phyloP scores from a whole-genome alignment of 768 basidiomycete genomes.

The Mycena amicta region DNA sequence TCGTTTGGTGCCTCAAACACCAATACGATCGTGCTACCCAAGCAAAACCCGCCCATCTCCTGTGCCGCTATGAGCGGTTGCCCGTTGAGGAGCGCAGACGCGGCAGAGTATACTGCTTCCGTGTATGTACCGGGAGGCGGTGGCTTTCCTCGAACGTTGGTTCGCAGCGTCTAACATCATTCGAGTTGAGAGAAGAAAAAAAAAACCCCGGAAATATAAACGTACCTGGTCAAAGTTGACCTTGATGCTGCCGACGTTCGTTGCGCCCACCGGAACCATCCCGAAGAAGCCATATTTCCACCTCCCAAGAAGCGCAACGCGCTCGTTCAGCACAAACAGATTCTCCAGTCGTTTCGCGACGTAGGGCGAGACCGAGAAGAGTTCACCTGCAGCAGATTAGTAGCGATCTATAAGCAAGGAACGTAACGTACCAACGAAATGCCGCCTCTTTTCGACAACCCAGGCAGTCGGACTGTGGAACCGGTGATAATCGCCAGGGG shows the following conservation, averaged over 20 bases:
- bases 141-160: conserved; percentile 75
- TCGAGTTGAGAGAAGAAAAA: not conserved
- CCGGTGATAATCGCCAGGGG: conserved; percentile 97
- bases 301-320: conserved; percentile 90
- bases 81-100: conserved; percentile 80
- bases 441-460: conserved; percentile 95
- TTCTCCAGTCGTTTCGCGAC: conserved; percentile 91
- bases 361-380: conserved; percentile 96
- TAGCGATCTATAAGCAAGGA: too few relatives aligned
- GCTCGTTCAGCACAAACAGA: conserved; percentile 97
- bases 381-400: too few relatives aligned
- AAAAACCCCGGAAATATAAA: conserved; percentile 28
- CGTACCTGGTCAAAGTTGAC: conserved; percentile 87
- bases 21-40: conserved; percentile 94
- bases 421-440: conserved; percentile 97
- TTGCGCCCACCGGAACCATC: conserved; percentile 98
- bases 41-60: conserved; percentile 96
- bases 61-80: conserved; percentile 87
- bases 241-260: conserved; percentile 95
- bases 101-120: conserved; percentile 89
- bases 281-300: conserved; percentile 97
- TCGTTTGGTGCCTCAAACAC: conserved; percentile 91
- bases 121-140: conserved; percentile 85
- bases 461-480: conserved; percentile 96
- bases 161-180: conserved; percentile 70